Evolutionary conservation across 148 eudicot genomes (phyloP).

Genomic region (Pouteria glomerata): DNA sequence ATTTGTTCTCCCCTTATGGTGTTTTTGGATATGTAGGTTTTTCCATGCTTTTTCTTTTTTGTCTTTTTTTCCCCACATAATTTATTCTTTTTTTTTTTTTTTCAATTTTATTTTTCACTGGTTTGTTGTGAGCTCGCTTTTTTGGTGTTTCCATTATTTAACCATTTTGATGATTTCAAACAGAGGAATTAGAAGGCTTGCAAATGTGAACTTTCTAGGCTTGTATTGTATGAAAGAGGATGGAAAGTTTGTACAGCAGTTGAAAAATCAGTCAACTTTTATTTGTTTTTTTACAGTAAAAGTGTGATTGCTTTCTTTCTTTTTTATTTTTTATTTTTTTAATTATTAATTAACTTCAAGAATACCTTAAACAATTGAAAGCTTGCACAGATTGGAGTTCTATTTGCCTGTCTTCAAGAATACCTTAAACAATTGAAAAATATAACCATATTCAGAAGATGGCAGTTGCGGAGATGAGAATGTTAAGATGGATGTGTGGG

Average conservation of each 20-base stretch:
- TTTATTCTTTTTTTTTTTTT: conserved; percentile 50
- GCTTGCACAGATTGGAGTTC: too few relatives aligned
- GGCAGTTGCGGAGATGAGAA: too few relatives aligned
- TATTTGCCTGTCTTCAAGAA: too few relatives aligned
- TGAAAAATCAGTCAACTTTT: conserved; percentile 16
- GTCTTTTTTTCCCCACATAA: conserved; percentile 18
- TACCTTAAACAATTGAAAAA: too few relatives aligned
- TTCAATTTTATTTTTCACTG: conserved; percentile 34
- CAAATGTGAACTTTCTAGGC: conserved; percentile 23
- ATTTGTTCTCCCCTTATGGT: conserved; percentile 15
- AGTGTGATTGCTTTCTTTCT: neutral
- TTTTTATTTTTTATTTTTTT: neutral
- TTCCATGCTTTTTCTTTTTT: conserved; percentile 2
- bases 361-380: too few relatives aligned
- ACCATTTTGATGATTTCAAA: conserved; percentile 24
- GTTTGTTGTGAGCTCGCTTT: conserved; percentile 61
- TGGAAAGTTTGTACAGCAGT: conserved; percentile 25
- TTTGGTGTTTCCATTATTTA: conserved; percentile 30
- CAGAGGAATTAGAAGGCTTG: conserved; percentile 18
- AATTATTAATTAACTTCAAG: too few relatives aligned
- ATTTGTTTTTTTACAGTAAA: conserved; percentile 11
- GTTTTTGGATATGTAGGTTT: conserved; percentile 18
- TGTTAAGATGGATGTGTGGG: too few relatives aligned
- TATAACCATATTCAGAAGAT: too few relatives aligned
- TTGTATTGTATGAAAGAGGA: conserved; percentile 24